Percentiles rank a stretch among this genome's conserved stretches.
These are phyloP conservation scores for Epichloe typhina DNA, from an alignment of 2,329 filamentous ascomycete species.

Conservation along the genomic window DNA sequence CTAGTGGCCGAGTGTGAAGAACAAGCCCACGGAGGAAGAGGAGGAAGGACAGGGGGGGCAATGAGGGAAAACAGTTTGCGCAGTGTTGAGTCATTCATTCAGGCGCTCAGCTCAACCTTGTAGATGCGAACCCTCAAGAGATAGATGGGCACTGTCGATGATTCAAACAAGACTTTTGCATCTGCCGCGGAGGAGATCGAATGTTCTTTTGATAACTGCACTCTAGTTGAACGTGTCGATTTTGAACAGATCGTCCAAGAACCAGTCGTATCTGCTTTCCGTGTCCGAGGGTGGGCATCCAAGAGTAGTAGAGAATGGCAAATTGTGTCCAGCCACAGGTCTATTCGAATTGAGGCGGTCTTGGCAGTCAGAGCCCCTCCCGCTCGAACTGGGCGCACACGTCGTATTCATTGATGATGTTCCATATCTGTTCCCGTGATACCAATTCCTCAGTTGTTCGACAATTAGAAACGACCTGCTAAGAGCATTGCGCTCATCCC, in stretches of 20 bases:
- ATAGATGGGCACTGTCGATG: background rate
- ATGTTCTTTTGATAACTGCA: background rate
- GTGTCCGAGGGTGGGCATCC: background rate
- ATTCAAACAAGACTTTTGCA: background rate
- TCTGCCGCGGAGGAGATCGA: background rate
- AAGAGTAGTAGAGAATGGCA: background rate
- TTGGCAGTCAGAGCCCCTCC: background rate
- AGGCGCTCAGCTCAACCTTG: background rate
- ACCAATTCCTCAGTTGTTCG: conserved; percentile 3
- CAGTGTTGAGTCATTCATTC: background rate
- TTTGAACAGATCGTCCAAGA: background rate
- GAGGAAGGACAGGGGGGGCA: too few species aligned
- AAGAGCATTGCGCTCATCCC: background rate
- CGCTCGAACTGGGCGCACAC: background rate
- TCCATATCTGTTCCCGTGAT: background rate
- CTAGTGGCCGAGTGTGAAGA: background rate
- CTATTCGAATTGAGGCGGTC: background rate
- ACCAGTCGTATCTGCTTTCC: background rate
- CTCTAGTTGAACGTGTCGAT: background rate
- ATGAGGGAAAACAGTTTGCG: background rate
- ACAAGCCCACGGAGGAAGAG: background rate
- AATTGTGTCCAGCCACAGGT: background rate
- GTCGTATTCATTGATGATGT: background rate
- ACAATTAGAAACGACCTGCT: conserved; percentile 1
- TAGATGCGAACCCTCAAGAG: too few species aligned